Base-by-base conservation (phyloP, 179 eudicot genomes). In the Gypsophila paniculata region DNA sequence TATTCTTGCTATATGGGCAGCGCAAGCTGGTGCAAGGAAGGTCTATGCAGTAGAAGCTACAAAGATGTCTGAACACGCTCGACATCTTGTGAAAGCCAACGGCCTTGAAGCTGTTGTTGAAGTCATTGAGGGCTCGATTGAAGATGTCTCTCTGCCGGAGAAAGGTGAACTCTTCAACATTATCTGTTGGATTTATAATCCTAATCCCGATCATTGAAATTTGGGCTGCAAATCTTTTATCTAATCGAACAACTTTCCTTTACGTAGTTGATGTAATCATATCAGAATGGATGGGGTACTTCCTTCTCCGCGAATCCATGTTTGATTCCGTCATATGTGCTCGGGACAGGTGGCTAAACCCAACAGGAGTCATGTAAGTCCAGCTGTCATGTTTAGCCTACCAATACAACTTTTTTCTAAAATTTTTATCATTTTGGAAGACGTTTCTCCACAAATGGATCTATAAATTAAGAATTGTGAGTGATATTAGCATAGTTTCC, bases 241-340 rank as follows among this genome's bases (percentile, higher is more conserved):
- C 63, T 80, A 66, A 80, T 51, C 2, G 18, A 23, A 54, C 34
- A 46, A 64, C 52, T 75, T 64, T 54, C 46, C 78, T 75, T 46
- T 81, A 78, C 58, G 77, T 87, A 94, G 99, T 93, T 72, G 98
- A 93, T 82, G 91, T 93, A 52, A 93, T 93, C 69, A 93, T 94
- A 70, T 94, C 99, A 0, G 99, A 94, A 77, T 94, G 99, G 99
- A 94, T 94, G 99, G 99, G 99, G 25, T 90, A 94, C 81, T 94
- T 94, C 78, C 97, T 94, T 74, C 89, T 94, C 14, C 97, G 99
- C 68, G 99, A 94, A 79, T 94, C 99, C 65, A 94, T 94, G 99
- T 90, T 91, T 65, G 99, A 94, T 77, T 94, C 99, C 25, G 99
- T 94, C 26, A 88, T 94, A 61, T 94, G 83, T 74, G 99, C 99